These are phyloP conservation scores for Penicillium sp. DNA, from an alignment of 2,329 filamentous ascomycete genomes.

Conservation along the genomic window DNA sequence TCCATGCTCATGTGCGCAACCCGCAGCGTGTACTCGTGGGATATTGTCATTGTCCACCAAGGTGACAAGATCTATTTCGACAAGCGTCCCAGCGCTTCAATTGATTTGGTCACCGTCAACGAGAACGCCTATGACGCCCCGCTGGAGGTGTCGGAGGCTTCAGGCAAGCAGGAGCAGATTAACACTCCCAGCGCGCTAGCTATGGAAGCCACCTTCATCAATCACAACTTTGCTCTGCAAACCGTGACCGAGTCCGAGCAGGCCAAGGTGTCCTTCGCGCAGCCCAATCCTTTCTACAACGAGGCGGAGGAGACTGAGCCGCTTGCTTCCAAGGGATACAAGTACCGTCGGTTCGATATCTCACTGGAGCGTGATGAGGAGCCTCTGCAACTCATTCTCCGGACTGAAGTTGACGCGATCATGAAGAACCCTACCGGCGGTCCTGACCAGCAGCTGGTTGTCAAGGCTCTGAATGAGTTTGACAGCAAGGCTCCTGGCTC, in stretches of 20 bases:
- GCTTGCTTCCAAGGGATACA: constrained; percentile 93
- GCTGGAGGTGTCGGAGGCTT: constrained; percentile 71
- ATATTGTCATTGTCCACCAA: constrained; percentile 87
- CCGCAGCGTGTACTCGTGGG: constrained; percentile 96
- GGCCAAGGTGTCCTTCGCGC: constrained; percentile 72
- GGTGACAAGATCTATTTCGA: constrained; percentile 97
- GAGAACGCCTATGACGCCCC: constrained; percentile 96
- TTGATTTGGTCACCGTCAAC: constrained; percentile 98
- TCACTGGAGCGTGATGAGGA: constrained; percentile 87
- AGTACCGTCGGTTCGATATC: constrained; percentile 94
- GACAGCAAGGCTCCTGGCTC: constrained; percentile 96
- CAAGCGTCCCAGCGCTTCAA: constrained; percentile 89
- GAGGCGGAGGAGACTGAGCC: constrained; percentile 86
- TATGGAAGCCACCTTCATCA: constrained; percentile 98
- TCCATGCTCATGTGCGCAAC: constrained; percentile 99
- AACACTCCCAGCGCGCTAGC: constrained; percentile 92
- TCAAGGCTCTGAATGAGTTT: constrained; percentile 98
- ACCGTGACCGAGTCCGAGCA: constrained; percentile 76
- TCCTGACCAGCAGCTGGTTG: constrained; percentile 82
- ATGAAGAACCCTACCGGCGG: constrained; percentile 90
- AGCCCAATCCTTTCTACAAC: constrained; percentile 98
- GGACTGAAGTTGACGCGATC: constrained; percentile 90
- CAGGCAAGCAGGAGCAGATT: constrained; percentile 75
- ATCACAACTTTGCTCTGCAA: constrained; percentile 98
- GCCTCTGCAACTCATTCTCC: constrained; percentile 84